These are phyloP conservation scores for Wickerhamomyces bovis DNA, from an alignment of 805 yeast genomes.

Conservation along the genomic window DNA sequence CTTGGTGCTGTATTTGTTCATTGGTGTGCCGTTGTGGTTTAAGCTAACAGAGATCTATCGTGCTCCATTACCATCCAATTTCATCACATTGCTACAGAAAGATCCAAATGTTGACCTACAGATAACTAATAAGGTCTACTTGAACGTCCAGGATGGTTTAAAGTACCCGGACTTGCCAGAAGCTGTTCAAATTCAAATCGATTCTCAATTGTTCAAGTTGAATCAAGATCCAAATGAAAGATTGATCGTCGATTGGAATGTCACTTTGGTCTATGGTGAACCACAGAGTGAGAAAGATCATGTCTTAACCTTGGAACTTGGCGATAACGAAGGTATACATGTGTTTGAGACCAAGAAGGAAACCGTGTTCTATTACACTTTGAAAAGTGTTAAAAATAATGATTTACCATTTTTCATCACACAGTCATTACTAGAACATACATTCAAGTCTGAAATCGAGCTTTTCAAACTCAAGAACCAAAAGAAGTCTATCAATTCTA, in stretches of 20 bases:
- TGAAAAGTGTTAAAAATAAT: conserved; percentile 44
- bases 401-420: conserved; percentile 59
- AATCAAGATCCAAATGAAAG: conserved; percentile 18
- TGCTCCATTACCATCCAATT: conserved; percentile 33
- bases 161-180: conserved; percentile 61
- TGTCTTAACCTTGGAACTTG: conserved; percentile 32
- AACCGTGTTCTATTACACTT: conserved; percentile 36
- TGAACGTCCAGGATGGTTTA: conserved; percentile 37
- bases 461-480: conserved; percentile 17
- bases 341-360: conserved; percentile 35
- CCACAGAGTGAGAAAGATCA: conserved; percentile 24
- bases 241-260: conserved; percentile 29
- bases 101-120: conserved; percentile 37
- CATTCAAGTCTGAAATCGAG: conserved; percentile 37
- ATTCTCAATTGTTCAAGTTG: conserved; percentile 31
- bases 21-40: conserved; percentile 38
- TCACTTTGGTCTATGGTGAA: conserved; percentile 23
- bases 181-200: conserved; percentile 45
- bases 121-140: conserved; percentile 37
- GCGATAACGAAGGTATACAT: conserved; percentile 38
- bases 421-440: conserved; percentile 42
- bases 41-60: conserved; percentile 35
- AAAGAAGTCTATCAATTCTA: conserved; percentile 23
- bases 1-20: conserved; percentile 24
- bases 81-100: conserved; percentile 29